phyloP scores from a whole-genome alignment of 148 eudicot genomes.

The Dysphania ambrosioides region DNA sequence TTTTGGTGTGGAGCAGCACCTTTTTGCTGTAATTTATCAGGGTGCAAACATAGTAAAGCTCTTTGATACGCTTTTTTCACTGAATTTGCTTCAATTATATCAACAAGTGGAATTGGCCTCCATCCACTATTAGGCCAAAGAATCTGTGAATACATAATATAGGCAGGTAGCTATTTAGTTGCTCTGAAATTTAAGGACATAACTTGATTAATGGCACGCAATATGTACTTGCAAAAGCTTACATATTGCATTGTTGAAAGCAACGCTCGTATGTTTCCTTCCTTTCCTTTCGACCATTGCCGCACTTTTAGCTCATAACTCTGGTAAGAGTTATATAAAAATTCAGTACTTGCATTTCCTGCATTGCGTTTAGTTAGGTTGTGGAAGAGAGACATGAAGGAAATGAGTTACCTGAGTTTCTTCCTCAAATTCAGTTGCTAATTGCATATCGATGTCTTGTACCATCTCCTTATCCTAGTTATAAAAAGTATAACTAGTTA shows the following conservation, averaged over 20 bases:
- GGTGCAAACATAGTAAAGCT: slow-evolving; percentile 76
- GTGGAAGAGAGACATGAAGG: too few relatives aligned
- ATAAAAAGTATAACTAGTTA: too few relatives aligned
- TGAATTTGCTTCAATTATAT: slow-evolving; percentile 68
- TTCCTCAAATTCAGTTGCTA: too few relatives aligned
- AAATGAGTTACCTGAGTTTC: too few relatives aligned
- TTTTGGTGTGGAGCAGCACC: slow-evolving; percentile 70
- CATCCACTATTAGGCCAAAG: slow-evolving; percentile 92
- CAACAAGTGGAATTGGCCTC: slow-evolving; percentile 80
- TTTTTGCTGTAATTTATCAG: slow-evolving; percentile 92
- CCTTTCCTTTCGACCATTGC: slow-evolving; percentile 76
- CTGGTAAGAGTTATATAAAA: too few relatives aligned
- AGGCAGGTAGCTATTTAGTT: too few relatives aligned
- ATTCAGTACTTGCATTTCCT: too few relatives aligned
- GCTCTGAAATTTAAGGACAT: too few relatives aligned
- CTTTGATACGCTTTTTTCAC: slow-evolving; percentile 83
- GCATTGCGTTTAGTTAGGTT: too few relatives aligned
- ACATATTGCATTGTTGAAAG: slow-evolving; percentile 88
- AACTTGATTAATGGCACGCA: too few relatives aligned
- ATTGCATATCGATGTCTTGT: too few relatives aligned
- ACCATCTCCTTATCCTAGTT: too few relatives aligned
- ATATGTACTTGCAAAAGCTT: slow-evolving; percentile 20
- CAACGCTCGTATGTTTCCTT: slow-evolving; percentile 79
- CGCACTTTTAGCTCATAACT: neutral
- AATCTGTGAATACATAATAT: slow-evolving; percentile 37